These are phyloP conservation scores for Ceratocystis lukuohia DNA, from an alignment of 2,329 filamentous ascomycete genomes.

Conservation along the genomic window DNA sequence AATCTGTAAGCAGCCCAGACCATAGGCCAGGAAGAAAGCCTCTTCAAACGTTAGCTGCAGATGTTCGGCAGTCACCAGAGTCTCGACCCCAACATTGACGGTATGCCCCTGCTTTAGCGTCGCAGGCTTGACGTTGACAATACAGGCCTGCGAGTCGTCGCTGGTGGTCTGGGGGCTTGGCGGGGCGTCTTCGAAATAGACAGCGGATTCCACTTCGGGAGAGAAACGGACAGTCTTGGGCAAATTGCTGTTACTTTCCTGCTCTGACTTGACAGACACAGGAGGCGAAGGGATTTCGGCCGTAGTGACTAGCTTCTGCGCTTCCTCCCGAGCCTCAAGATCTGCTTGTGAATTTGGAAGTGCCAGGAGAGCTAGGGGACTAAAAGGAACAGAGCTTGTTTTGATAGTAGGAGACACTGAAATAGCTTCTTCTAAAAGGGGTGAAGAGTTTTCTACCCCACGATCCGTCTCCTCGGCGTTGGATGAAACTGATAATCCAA, in stretches of 20 bases:
- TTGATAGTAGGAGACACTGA: not conserved
- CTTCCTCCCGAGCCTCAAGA: not conserved
- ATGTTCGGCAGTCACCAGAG: slow-evolving; percentile 54
- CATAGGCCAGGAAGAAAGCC: slow-evolving; percentile 78
- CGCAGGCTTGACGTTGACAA: slow-evolving; percentile 16
- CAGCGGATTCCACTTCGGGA: slow-evolving; percentile 50
- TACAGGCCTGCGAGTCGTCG: slow-evolving; percentile 14
- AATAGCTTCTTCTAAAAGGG: not conserved
- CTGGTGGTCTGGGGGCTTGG: slow-evolving; percentile 31
- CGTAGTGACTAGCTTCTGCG: not conserved
- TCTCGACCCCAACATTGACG: not conserved
- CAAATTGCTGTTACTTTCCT: slow-evolving; percentile 26
- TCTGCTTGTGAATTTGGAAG: slow-evolving; percentile 14
- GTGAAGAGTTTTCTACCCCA: not conserved
- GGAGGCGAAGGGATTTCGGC: slow-evolving; percentile 14
- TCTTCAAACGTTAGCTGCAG: slow-evolving; percentile 87
- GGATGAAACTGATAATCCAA: slow-evolving; percentile 3
- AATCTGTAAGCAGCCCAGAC: slow-evolving; percentile 59
- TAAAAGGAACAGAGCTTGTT: slow-evolving; percentile 6
- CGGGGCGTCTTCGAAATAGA: slow-evolving; percentile 41
- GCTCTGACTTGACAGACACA: not conserved
- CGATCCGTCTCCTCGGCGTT: not conserved
- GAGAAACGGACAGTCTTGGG: slow-evolving; percentile 60
- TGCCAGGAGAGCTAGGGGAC: slow-evolving; percentile 8
- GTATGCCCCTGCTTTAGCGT: slow-evolving; percentile 17